Percentiles rank a stretch among this genome's conserved stretches.
Conservation (phyloP, 2,329 filamentous ascomycete genomes). For the Paraphoma sp. region DNA sequence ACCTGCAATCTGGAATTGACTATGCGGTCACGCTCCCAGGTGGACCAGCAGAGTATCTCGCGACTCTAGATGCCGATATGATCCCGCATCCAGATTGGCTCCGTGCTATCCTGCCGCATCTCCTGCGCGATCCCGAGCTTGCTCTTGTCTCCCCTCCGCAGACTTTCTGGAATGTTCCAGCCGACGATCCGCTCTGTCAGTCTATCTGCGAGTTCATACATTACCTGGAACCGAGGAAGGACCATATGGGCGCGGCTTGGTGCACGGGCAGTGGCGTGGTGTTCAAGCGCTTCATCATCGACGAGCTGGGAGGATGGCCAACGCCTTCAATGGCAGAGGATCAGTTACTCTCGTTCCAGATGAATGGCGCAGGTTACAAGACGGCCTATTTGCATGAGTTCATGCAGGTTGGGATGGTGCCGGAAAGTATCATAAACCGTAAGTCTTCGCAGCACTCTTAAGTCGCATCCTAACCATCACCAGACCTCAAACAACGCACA, state of each 20-base stretch:
- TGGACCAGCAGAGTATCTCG: constrained; percentile 5
- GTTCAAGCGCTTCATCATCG: constrained; percentile 6
- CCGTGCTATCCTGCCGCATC: constrained; percentile 4
- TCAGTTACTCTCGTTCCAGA: constrained; percentile 6
- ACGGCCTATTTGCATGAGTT: constrained; percentile 7
- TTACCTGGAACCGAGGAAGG: constrained; percentile 4
- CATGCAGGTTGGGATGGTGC: constrained; percentile 8
- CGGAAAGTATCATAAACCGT: constrained; percentile 7
- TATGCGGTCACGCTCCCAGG: constrained; percentile 3
- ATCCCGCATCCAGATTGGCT: constrained; percentile 8
- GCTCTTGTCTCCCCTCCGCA: constrained; percentile 5
- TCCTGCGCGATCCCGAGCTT: constrained; percentile 1
- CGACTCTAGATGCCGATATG: constrained; percentile 6
- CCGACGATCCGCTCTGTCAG: constrained; percentile 6
- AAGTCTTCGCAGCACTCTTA: not conserved
- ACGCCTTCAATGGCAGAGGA: constrained; percentile 8
- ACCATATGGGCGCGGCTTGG: constrained; percentile 9
- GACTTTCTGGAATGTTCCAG: constrained; percentile 7
- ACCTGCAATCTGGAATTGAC: constrained; percentile 9
- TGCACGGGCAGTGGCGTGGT: constrained; percentile 7
- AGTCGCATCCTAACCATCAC: not conserved
- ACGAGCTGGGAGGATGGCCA: constrained; percentile 6
- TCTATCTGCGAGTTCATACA: constrained; percentile 8
- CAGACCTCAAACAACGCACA: constrained; percentile 7
- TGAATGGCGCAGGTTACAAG: constrained; percentile 9